Evolutionary conservation across 2,329 filamentous ascomycete species (phyloP).

Genomic region (Paramyrothecium roridum): DNA sequence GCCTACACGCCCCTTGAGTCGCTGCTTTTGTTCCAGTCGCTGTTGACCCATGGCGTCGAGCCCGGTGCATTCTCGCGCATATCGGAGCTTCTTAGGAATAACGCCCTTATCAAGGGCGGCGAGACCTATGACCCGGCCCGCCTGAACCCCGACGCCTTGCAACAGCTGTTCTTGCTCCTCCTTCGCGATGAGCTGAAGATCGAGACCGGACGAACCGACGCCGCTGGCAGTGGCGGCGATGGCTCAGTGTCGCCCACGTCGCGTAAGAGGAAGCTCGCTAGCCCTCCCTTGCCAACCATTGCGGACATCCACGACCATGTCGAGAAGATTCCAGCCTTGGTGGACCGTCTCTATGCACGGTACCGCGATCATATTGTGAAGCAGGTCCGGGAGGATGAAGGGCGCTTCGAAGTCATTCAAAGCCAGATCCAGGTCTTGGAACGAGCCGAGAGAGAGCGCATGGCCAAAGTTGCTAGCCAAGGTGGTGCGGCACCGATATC

Average conservation of each 20-base stretch:
- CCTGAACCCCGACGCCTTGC: slow-evolving; percentile 73
- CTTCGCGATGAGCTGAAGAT: slow-evolving; percentile 68
- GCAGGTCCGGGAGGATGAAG: slow-evolving; percentile 73
- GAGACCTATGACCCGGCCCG: slow-evolving; percentile 69
- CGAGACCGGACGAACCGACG: slow-evolving; percentile 37
- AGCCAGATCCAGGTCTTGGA: slow-evolving; percentile 69
- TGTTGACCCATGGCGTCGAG: slow-evolving; percentile 65
- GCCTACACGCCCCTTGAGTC: slow-evolving; percentile 83
- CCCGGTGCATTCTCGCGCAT: slow-evolving; percentile 66
- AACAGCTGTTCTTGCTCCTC: slow-evolving; percentile 73
- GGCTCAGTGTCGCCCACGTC: slow-evolving; percentile 51
- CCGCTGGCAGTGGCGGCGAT: slow-evolving; percentile 24
- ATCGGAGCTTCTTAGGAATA: slow-evolving; percentile 70
- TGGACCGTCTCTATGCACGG: slow-evolving; percentile 70
- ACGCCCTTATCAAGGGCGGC: slow-evolving; percentile 68
- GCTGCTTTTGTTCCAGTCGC: slow-evolving; percentile 78
- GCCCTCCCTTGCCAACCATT: slow-evolving; percentile 60
- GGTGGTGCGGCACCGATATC: slow-evolving; percentile 26
- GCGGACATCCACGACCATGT: slow-evolving; percentile 64
- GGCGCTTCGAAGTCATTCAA: slow-evolving; percentile 58
- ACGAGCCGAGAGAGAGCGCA: slow-evolving; percentile 35
- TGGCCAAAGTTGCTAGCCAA: slow-evolving; percentile 32
- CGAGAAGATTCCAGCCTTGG: slow-evolving; percentile 66
- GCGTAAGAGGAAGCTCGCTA: slow-evolving; percentile 73
- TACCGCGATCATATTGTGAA: slow-evolving; percentile 70